phyloP scores from a whole-genome alignment of 805 yeast genomes.

The Wickerhamiella musiphila region DNA sequence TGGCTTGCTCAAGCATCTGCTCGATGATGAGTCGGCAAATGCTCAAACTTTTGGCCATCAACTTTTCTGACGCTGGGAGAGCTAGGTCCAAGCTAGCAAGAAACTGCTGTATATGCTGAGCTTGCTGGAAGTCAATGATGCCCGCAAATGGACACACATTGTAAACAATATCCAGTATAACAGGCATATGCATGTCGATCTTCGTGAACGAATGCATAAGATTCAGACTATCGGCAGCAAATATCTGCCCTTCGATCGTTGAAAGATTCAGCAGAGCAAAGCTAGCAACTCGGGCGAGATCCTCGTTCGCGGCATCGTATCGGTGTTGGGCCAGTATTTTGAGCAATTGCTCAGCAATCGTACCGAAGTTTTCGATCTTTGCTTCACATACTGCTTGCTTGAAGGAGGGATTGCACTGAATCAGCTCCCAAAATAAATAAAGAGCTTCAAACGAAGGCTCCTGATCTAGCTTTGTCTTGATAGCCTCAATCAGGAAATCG shows the following conservation, averaged over 20 bases:
- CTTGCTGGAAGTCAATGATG: not conserved
- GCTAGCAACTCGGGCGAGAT: slow-evolving; percentile 5
- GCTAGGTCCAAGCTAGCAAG: not conserved
- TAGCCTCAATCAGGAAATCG: slow-evolving; percentile 19
- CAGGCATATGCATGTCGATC: slow-evolving; percentile 6
- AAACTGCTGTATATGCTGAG: not conserved
- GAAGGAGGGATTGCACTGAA: slow-evolving; percentile 46
- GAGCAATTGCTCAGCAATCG: slow-evolving; percentile 5
- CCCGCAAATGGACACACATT: slow-evolving; percentile 10
- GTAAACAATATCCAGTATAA: slow-evolving; percentile 11
- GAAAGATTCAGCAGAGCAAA: slow-evolving; percentile 8
- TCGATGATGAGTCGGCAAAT: not conserved
- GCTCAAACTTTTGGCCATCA: not conserved
- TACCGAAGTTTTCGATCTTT: slow-evolving; percentile 18
- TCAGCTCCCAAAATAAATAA: slow-evolving; percentile 56
- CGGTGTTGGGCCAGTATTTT: not conserved
- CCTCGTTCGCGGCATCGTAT: slow-evolving; percentile 1
- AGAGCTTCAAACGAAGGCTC: slow-evolving; percentile 32
- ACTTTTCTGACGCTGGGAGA: not conserved
- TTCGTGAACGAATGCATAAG: slow-evolving; percentile 2
- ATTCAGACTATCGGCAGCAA: slow-evolving; percentile 4
- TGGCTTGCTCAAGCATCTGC: not conserved
- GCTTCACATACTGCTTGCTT: slow-evolving; percentile 24
- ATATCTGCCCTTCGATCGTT: slow-evolving; percentile 3
- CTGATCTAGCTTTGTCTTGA: slow-evolving; percentile 3